These are phyloP conservation scores for Neonectria magnoliae DNA, from an alignment of 2,329 filamentous ascomycete genomes.

Conservation along the genomic window DNA sequence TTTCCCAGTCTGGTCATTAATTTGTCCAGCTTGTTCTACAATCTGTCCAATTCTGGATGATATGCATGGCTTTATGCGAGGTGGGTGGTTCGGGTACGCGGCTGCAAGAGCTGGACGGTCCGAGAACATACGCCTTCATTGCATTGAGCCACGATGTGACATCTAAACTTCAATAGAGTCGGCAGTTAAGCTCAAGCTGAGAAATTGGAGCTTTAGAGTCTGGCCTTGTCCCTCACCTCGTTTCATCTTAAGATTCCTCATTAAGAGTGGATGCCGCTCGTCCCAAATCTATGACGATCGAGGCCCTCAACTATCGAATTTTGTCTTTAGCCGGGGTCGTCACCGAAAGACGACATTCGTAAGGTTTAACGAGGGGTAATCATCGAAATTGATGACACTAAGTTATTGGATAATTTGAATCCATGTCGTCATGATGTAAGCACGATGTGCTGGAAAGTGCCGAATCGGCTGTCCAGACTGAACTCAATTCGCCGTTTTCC, in stretches of 20 bases:
- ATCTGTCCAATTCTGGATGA: background rate
- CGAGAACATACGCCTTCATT: background rate
- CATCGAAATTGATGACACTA: background rate
- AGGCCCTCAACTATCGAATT: background rate
- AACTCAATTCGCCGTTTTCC: conserved; percentile 27
- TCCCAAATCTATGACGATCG: conserved; percentile 2
- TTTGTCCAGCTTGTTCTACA: background rate
- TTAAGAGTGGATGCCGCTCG: background rate
- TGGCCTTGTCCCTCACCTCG: background rate
- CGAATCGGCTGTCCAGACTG: background rate
- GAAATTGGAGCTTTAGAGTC: background rate
- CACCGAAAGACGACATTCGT: background rate
- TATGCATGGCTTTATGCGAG: background rate
- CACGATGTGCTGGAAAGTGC: background rate
- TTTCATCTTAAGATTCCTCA: background rate
- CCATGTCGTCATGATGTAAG: background rate
- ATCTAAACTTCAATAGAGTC: background rate
- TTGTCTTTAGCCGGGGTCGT: background rate
- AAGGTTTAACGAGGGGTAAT: background rate
- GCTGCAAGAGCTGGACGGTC: background rate
- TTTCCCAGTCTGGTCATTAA: background rate
- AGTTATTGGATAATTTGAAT: background rate
- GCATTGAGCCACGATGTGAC: background rate
- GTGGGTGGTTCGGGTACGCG: background rate
- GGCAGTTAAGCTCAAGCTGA: background rate